A percentile compares a stretch with the other conserved stretches of the same genome.
Evolutionary conservation across 2,329 filamentous ascomycete genomes (phyloP).

Genomic region (Hypoxylon sp.): DNA sequence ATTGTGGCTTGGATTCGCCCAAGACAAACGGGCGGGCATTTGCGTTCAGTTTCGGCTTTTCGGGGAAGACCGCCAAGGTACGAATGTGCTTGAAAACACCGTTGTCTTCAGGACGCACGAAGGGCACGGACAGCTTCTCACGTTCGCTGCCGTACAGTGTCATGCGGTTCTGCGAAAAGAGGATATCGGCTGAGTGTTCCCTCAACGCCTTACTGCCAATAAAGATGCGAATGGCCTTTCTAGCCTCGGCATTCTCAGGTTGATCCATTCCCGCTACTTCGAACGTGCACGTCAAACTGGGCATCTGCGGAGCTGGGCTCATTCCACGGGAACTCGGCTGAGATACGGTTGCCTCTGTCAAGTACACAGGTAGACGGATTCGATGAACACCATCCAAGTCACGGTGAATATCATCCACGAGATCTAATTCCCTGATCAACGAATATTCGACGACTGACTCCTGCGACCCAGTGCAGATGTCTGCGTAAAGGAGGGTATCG

Average conservation of each 20-base stretch:
- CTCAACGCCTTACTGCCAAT: conserved; percentile 90
- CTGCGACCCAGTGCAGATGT: conserved; percentile 91
- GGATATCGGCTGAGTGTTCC: conserved; percentile 86
- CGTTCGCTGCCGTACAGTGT: conserved; percentile 87
- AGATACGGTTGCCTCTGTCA: conserved; percentile 89
- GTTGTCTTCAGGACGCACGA: conserved; percentile 93
- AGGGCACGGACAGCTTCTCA: conserved; percentile 88
- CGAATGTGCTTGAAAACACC: conserved; percentile 80
- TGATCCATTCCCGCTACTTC: conserved; percentile 74
- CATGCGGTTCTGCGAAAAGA: conserved; percentile 93
- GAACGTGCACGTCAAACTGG: conserved; percentile 83
- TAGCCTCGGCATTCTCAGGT: conserved; percentile 61
- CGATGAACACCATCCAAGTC: conserved; percentile 74
- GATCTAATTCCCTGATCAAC: conserved; percentile 79
- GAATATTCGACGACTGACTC: conserved; percentile 83
- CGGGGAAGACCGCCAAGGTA: conserved; percentile 68
- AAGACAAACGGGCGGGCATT: conserved; percentile 61
- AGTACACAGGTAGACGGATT: conserved; percentile 84
- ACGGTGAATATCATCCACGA: conserved; percentile 74
- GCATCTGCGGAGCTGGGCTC: conserved; percentile 82
- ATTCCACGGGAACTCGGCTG: conserved; percentile 78
- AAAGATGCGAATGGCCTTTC: conserved; percentile 83
- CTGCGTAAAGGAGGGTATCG: conserved; percentile 88
- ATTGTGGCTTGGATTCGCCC: conserved; percentile 51
- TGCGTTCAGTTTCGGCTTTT: conserved; percentile 70